Evolutionary conservation across 768 basidiomycete species (phyloP).

Genomic region (Mycena metata): DNA sequence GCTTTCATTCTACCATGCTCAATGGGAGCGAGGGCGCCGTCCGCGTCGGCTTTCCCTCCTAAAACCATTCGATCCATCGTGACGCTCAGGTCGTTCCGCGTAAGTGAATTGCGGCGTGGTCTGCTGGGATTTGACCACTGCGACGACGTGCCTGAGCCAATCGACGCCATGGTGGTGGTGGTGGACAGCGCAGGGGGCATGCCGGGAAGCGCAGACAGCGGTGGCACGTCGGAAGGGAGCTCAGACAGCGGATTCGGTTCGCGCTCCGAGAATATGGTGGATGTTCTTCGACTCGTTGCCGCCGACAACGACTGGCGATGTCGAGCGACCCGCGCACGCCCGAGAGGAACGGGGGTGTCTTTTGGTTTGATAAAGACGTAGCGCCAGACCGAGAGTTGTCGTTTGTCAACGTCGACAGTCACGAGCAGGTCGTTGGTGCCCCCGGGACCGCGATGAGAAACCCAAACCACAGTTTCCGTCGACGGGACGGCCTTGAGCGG

Average conservation of each 20-base stretch:
- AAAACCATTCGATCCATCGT: conserved; percentile 80
- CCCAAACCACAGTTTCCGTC: conserved; percentile 76
- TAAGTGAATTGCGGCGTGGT: conserved; percentile 59
- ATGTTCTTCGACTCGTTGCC: conserved; percentile 54
- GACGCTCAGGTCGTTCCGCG: conserved; percentile 68
- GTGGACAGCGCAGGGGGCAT: conserved; percentile 68
- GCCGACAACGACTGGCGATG: conserved; percentile 59
- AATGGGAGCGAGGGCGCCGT: conserved; percentile 54
- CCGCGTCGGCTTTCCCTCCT: conserved; percentile 62
- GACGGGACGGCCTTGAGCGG: conserved; percentile 71
- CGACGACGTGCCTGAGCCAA: conserved; percentile 52
- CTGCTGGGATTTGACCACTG: conserved; percentile 48
- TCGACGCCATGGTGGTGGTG: conserved; percentile 65
- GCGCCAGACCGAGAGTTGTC: conserved; percentile 76
- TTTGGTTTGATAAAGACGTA: conserved; percentile 77
- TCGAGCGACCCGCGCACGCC: conserved; percentile 46
- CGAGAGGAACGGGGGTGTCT: conserved; percentile 61
- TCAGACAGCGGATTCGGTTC: conserved; percentile 52
- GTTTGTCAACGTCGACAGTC: conserved; percentile 69
- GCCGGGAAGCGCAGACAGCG: conserved; percentile 63
- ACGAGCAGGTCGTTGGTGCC: conserved; percentile 65
- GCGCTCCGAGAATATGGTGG: conserved; percentile 53
- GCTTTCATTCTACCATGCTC: conserved; percentile 79
- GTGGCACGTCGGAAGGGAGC: conserved; percentile 58
- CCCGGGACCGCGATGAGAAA: conserved; percentile 58